phyloP scores from a whole-genome alignment of 352 stramenopile genomes.

The Pythium plurisporium region DNA sequence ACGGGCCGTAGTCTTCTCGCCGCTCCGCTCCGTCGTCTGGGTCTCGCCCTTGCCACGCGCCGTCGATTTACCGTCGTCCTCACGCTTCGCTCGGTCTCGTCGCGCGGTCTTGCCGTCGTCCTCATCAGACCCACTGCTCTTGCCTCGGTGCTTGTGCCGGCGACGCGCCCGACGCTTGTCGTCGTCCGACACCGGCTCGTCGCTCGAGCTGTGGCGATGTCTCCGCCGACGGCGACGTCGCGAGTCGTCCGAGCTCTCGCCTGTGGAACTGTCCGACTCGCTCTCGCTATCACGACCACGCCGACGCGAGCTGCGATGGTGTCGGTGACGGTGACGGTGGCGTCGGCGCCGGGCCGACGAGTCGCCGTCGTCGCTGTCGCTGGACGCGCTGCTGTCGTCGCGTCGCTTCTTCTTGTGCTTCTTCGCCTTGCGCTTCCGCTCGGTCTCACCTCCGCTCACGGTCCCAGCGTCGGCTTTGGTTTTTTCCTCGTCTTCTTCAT shows the following conservation, averaged over 20 bases:
- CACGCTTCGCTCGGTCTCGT: conserved; percentile 24
- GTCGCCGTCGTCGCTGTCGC: conserved; percentile 1
- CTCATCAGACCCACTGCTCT: conserved; percentile 21
- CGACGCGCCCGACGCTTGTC: conserved; percentile 24
- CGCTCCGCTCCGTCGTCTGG: conserved; percentile 15
- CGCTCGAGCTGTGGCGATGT: conserved; percentile 43
- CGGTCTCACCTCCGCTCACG: conserved; percentile 23
- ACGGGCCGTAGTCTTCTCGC: conserved; percentile 10
- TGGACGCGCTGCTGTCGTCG: conserved; percentile 11
- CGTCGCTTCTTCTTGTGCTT: conserved; percentile 38
- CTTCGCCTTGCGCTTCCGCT: conserved; percentile 39
- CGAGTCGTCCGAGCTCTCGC: conserved; percentile 38
- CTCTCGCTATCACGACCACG: conserved; percentile 34
- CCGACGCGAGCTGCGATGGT: conserved; percentile 20
- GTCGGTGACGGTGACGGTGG: conserved; percentile 15
- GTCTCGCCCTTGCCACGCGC: not conserved
- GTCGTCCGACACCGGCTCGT: conserved; percentile 51
- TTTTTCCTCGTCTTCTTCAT: conserved; percentile 20
- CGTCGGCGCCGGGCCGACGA: conserved; percentile 2
- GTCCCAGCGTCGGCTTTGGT: conserved; percentile 8
- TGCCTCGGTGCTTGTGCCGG: conserved; percentile 34
- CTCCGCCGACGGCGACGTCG: conserved; percentile 38
- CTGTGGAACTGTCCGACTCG: conserved; percentile 48
- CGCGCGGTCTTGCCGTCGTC: conserved; percentile 17
- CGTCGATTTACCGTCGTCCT: conserved; percentile 30